phyloP scores from a whole-genome alignment of 371 early-diverging fungal species.

The Nematocida major region DNA sequence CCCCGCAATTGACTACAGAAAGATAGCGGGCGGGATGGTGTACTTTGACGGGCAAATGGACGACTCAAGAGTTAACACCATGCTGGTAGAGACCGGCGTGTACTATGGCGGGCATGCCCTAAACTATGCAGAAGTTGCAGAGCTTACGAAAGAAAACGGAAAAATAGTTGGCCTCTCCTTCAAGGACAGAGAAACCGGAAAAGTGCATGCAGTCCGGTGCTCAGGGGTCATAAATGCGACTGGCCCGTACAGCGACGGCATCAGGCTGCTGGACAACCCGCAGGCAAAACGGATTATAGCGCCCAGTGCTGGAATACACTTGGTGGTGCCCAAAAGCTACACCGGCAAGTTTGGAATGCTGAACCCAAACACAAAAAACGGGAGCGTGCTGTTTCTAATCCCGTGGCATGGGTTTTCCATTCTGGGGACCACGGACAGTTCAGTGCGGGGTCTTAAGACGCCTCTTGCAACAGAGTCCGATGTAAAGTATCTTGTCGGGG shows the following conservation, averaged over 20 bases:
- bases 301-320: slow-evolving; percentile 87
- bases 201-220: slow-evolving; percentile 75
- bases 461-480: slow-evolving; percentile 83
- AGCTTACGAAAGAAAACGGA: slow-evolving; percentile 71
- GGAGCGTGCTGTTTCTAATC: slow-evolving; percentile 91
- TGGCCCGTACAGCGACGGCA: slow-evolving; percentile 71
- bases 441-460: slow-evolving; percentile 71
- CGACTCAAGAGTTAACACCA: slow-evolving; percentile 91
- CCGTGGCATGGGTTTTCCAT: slow-evolving; percentile 93
- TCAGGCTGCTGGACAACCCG: slow-evolving; percentile 71
- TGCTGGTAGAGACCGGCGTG: slow-evolving; percentile 82
- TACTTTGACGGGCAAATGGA: slow-evolving; percentile 96
- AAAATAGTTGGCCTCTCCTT: slow-evolving; percentile 74
- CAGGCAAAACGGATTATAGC: slow-evolving; percentile 78
- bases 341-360: slow-evolving; percentile 89
- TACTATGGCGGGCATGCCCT: slow-evolving; percentile 82
- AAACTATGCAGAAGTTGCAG: slow-evolving; percentile 83
- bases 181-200: slow-evolving; percentile 77
- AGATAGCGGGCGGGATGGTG: slow-evolving; percentile 81
- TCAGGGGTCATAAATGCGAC: slow-evolving; percentile 89
- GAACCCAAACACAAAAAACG: slow-evolving; percentile 89
- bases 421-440: slow-evolving; percentile 94
- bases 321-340: slow-evolving; percentile 84
- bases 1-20: slow-evolving; percentile 81
- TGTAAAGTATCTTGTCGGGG: slow-evolving; percentile 83